These are phyloP conservation scores for Aspergillus caelatus DNA, from an alignment of 2,329 filamentous ascomycete species.

Conservation along the genomic window DNA sequence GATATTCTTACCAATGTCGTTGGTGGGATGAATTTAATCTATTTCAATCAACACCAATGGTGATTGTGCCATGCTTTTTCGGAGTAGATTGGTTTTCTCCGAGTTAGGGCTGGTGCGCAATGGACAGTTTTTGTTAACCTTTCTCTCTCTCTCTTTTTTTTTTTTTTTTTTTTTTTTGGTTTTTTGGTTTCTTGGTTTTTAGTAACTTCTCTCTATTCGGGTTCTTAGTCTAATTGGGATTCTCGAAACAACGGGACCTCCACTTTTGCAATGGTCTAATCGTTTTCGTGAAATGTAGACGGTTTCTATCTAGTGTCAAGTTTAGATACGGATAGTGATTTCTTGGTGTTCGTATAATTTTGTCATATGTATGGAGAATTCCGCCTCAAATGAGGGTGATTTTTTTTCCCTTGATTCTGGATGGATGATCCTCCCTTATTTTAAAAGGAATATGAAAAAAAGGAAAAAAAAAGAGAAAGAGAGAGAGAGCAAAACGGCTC, in stretches of 20 bases:
- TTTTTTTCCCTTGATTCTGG: background rate
- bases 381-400: background rate
- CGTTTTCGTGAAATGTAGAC: background rate
- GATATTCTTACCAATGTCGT: background rate
- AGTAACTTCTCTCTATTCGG: background rate
- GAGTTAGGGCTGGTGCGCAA: background rate
- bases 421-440: background rate
- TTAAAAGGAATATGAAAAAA: background rate
- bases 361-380: background rate
- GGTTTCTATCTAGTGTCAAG: background rate
- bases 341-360: background rate
- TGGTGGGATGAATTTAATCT: background rate
- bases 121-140: background rate
- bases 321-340: background rate
- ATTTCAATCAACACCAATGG: background rate
- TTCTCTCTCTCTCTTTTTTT: background rate
- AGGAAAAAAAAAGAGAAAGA: background rate
- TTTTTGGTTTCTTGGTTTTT: too few species aligned
- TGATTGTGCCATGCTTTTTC: background rate
- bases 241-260: background rate
- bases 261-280: background rate
- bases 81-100: background rate
- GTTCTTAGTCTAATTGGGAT: background rate
- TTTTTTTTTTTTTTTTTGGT: too few species aligned
- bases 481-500: background rate